Evolutionary conservation across 495 filamentous ascomycete genomes (phyloP), one percentile per base, ranked within the genome.

Genomic region (Pseudevernia furfuracea): DNA sequence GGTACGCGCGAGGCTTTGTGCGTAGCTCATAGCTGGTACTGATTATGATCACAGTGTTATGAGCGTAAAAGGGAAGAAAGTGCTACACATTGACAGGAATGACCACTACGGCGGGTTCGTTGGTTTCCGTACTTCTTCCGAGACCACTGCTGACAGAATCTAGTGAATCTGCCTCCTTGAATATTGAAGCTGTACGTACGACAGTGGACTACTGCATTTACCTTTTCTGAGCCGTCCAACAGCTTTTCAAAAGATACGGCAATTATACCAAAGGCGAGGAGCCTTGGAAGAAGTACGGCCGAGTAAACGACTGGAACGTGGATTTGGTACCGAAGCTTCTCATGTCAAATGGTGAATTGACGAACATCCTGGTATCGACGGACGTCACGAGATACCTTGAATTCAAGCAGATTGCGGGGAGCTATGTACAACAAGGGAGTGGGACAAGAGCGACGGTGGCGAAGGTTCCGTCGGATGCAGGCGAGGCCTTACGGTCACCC

Each of bases 261-360:
- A 92, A 94, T 78, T 87, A 85, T 71, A 73, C 74, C 67, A 76
- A 84, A 67, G 92, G 88, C 67, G 89, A 92, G 70, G 91, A 96
- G 79, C 92, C 92, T 67, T 96, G 93, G 95, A 92, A 96, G 83
- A 89, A 96, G 77, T 95, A 96, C 77, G 89, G 93, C 69, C 84
- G 95, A 63, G 80, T 88, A 75, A 97, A 99, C 80, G 94, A 99
- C 83, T 99, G 94, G 94, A 97, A 97, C 80, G 93, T 99, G 76
- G 95, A 97, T 72, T 82, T 99, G 68, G 91, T 97, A 55, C 93
- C 94, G 65, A 99, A 99, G 82, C 84, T 99, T 60, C 81, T 99
- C 73, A 97, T 99, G 92, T 90, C 94, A 25, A 96, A 96, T 71
- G 94, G 94, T 73, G 92, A 99, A 79, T 82, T 99, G 74, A 99